phyloP scores from a whole-genome alignment of 495 filamentous ascomycete genomes.

The Penicillium macrosclerotiorum region DNA sequence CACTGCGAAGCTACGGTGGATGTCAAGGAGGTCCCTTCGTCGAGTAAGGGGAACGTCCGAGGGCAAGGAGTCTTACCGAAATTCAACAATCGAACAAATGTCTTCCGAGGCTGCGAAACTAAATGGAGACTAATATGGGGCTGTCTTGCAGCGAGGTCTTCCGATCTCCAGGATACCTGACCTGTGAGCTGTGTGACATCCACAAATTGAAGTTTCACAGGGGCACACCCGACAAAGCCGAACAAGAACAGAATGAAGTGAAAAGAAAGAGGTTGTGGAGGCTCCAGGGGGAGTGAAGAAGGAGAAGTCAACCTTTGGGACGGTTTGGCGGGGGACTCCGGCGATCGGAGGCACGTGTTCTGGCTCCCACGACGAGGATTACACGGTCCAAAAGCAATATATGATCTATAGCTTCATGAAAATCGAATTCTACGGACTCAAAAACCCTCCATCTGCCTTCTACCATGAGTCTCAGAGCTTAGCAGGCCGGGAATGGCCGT shows the following conservation, averaged over 20 bases:
- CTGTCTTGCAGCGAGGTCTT: slow-evolving; percentile 11
- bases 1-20: too few relatives aligned
- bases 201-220: background rate
- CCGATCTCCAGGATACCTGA: slow-evolving; percentile 19
- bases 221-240: background rate
- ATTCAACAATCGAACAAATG: slow-evolving; percentile 7
- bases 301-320: slow-evolving; percentile 10
- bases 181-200: slow-evolving; percentile 8
- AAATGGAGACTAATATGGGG: slow-evolving; percentile 8
- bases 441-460: background rate
- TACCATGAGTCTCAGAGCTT: background rate
- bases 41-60: background rate
- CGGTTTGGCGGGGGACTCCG: slow-evolving; percentile 26
- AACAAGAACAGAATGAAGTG: slow-evolving; percentile 3
- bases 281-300: slow-evolving; percentile 15
- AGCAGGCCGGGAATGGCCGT: background rate
- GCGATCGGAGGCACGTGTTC: slow-evolving; percentile 33
- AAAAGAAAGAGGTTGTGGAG: slow-evolving; percentile 6
- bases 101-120: slow-evolving; percentile 7
- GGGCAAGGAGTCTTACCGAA: background rate
- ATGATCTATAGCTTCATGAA: background rate
- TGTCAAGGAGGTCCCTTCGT: background rate
- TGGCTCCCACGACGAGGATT: background rate
- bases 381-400: background rate
- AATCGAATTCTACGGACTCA: background rate